phyloP scores from a whole-genome alignment of 2,329 filamentous ascomycete genomes.

The Fusarium papillatum region DNA sequence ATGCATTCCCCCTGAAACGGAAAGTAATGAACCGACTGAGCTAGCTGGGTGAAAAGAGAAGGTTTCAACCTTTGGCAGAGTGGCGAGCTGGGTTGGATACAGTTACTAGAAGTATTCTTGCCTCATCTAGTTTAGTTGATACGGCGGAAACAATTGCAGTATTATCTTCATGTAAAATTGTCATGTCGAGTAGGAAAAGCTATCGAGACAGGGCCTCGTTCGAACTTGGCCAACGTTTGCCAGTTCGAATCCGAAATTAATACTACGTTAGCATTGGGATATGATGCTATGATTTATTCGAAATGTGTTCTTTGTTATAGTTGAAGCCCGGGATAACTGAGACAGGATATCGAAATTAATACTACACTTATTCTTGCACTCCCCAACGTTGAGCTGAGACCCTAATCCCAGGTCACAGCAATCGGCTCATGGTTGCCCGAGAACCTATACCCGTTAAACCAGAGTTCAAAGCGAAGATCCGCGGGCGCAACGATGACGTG shows the following conservation, averaged over 20 bases:
- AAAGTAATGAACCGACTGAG: not conserved
- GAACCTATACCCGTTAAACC: slow-evolving; percentile 48
- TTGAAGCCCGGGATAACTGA: too few species aligned
- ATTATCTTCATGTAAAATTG: not conserved
- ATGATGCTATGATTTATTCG: too few species aligned
- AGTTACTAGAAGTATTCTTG: not conserved
- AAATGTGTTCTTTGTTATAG: too few species aligned
- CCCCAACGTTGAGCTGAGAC: too few species aligned
- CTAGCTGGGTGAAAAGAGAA: not conserved
- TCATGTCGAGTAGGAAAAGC: not conserved
- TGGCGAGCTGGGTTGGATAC: not conserved
- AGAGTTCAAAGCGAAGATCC: slow-evolving; percentile 63
- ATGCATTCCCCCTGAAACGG: not conserved
- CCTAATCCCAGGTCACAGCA: slow-evolving; percentile 32
- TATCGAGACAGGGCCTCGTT: not conserved
- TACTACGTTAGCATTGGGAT: too few species aligned
- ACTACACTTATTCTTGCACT: not conserved
- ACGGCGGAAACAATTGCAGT: too few species aligned
- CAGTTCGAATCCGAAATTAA: not conserved
- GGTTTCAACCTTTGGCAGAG: not conserved
- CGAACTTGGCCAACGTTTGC: not conserved
- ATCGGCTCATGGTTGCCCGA: slow-evolving; percentile 40
- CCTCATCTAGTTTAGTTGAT: not conserved
- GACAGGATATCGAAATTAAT: too few species aligned
- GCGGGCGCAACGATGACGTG: slow-evolving; percentile 68